phyloP scores from a whole-genome alignment of 2,329 filamentous ascomycete genomes.

The Harringtonia aguacate region DNA sequence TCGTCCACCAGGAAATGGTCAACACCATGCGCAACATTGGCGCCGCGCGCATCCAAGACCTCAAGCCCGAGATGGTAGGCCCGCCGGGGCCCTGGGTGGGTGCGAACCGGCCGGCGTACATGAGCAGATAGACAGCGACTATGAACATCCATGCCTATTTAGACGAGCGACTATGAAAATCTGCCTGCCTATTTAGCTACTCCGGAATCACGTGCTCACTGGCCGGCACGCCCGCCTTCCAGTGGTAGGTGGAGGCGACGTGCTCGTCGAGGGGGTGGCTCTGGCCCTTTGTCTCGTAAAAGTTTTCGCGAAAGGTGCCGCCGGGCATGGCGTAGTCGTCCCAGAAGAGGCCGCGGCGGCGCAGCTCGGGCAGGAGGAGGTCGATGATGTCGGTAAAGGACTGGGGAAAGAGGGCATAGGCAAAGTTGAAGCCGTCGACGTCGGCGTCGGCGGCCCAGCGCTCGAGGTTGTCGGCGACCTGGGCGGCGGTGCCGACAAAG shows the following conservation, averaged over 20 bases:
- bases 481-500: conserved; percentile 51
- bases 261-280: conserved; percentile 25
- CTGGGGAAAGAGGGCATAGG: conserved; percentile 37
- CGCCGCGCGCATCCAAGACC: conserved; percentile 3
- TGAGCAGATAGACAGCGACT: not conserved
- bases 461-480: conserved; percentile 58
- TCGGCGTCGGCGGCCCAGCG: conserved; percentile 57
- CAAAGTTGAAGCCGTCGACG: conserved; percentile 67
- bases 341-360: conserved; percentile 44
- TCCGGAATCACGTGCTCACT: conserved; percentile 17
- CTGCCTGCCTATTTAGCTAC: not conserved
- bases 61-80: conserved; percentile 7
- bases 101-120: not conserved
- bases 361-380: conserved; percentile 51
- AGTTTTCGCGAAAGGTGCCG: conserved; percentile 32
- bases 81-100: conserved; percentile 5
- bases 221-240: conserved; percentile 22
- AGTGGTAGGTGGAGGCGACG: conserved; percentile 27
- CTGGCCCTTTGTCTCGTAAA: conserved; percentile 24
- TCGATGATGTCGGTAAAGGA: conserved; percentile 58
- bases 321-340: conserved; percentile 31
- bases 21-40: conserved; percentile 10
- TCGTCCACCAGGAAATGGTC: conserved; percentile 6
- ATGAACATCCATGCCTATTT: not conserved
- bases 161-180: not conserved